These are phyloP conservation scores for Meyerozyma smithsonii DNA, from an alignment of 1,139 yeast species.

Conservation along the genomic window DNA sequence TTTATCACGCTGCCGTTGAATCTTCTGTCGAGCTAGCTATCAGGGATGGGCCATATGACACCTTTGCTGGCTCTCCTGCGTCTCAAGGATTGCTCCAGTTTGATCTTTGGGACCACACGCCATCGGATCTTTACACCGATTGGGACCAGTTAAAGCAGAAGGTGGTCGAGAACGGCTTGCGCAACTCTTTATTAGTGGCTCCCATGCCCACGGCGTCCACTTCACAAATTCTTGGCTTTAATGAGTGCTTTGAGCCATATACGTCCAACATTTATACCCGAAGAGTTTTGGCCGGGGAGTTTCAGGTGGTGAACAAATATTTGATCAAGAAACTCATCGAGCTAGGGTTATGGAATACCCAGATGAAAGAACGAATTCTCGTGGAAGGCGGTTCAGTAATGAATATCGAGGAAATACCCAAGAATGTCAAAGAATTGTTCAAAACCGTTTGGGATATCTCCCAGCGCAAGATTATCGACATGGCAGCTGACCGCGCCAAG, in stretches of 20 bases:
- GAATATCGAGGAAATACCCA: conserved; percentile 46
- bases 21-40: conserved; percentile 51
- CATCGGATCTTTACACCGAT: conserved; percentile 48
- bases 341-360: conserved; percentile 51
- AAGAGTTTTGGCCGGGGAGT: conserved; percentile 59
- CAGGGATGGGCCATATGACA: conserved; percentile 43
- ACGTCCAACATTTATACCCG: conserved; percentile 57
- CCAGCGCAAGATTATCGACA: conserved; percentile 51
- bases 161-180: conserved; percentile 43
- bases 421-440: conserved; percentile 46
- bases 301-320: conserved; percentile 56
- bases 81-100: conserved; percentile 53
- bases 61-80: conserved; percentile 55
- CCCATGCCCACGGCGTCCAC: conserved; percentile 68
- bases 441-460: conserved; percentile 61
- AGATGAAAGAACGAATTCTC: conserved; percentile 50
- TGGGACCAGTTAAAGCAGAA: conserved; percentile 49
- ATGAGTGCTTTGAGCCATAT: conserved; percentile 61
- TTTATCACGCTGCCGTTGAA: conserved; percentile 56
- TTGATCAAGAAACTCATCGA: conserved; percentile 51
- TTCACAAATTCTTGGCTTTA: conserved; percentile 56
- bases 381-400: conserved; percentile 54
- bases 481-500: conserved; percentile 60
- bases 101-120: conserved; percentile 56
- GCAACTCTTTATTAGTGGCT: conserved; percentile 58